Base-by-base conservation (phyloP, 495 filamentous ascomycete genomes). In the Cairneyella variabilis region DNA sequence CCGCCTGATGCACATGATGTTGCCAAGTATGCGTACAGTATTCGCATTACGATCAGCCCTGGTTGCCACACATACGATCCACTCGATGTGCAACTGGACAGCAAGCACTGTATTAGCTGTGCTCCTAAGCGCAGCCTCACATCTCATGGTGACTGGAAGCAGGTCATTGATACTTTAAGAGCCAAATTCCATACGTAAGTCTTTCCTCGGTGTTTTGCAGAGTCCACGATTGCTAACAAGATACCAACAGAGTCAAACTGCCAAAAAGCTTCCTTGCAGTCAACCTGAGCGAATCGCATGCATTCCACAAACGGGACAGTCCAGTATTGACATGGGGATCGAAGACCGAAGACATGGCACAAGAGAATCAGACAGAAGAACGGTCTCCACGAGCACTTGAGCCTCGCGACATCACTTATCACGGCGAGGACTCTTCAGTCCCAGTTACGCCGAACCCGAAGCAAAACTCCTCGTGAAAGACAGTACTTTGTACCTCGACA, bases 21-120 rank as follows among this genome's bases (percentile, higher is more conserved):
- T 20, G 64, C 74, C 1, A 65, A 64, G 51, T 95, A 90, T 66
- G 89, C 86, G 38, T 98, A 98, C 69, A 91, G 86, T 57, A 98
- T 98, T 65, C 84, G 92, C 39, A 95, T 98, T 63, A 93, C 90
- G 14, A 90, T 98, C 63, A 91, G 85, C 51, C 95, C 95, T 10
- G 93, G 93, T 18, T 97, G 92, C 58, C 93, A 98, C 70, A 88
- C 90, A 12, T 95, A 89, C 65, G 95, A 97, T 66, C 92, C 91
- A 1, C 73, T 98, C 22, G 91, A 98, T 66, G 90, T 97, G 64
- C 90, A 95, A 69, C 81, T 98, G 9, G 93, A 98, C 68, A 90
- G 86, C 58, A 88, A 91, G 59, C 93, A 98, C 66, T 90, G 88
- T 58, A 97, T 98, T 61, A 90, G 91, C 6, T 95, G 88, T 64